Conservation (phyloP, 2,329 filamentous ascomycete genomes). For the Claviceps humidiphila region DNA sequence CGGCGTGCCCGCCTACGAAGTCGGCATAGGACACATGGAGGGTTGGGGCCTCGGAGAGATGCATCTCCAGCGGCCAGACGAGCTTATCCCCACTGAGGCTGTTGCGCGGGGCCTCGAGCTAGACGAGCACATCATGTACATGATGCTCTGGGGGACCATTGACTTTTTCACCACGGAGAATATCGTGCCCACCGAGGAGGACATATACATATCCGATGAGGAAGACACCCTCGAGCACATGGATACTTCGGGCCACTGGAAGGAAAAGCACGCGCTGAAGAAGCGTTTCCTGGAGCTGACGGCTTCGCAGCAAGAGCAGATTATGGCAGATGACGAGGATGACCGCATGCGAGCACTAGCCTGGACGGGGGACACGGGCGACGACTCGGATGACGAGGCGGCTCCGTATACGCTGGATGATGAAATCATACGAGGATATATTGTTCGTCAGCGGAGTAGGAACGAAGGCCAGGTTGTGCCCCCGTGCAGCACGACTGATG, state of each 20-base stretch:
- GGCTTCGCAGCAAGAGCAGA: conserved; percentile 21
- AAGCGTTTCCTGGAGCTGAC: conserved; percentile 27
- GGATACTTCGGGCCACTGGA: conserved; percentile 27
- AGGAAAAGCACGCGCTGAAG: conserved; percentile 31
- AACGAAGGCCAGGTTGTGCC: conserved; percentile 7
- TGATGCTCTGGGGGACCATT: conserved; percentile 51
- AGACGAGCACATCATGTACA: conserved; percentile 38
- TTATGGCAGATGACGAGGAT: conserved; percentile 24
- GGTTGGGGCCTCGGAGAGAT: conserved; percentile 37
- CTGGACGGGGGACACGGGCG: conserved; percentile 15
- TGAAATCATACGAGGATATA: conserved; percentile 20
- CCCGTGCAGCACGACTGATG: conserved; percentile 7
- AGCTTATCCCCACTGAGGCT: conserved; percentile 44
- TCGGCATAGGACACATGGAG: conserved; percentile 41
- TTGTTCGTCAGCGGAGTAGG: conserved; percentile 9
- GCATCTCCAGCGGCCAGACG: conserved; percentile 42
- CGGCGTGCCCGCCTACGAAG: conserved; percentile 36
- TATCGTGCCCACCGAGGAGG: conserved; percentile 33
- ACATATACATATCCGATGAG: conserved; percentile 38
- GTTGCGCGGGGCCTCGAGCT: conserved; percentile 37
- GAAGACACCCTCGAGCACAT: conserved; percentile 21
- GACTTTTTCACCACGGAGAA: conserved; percentile 38
- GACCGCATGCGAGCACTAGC: conserved; percentile 22
- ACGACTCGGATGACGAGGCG: not conserved
- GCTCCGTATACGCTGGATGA: conserved; percentile 16